phyloP scores from a whole-genome alignment of 1,284 basidiomycete genomes.

The Papiliotrema terrestris region DNA sequence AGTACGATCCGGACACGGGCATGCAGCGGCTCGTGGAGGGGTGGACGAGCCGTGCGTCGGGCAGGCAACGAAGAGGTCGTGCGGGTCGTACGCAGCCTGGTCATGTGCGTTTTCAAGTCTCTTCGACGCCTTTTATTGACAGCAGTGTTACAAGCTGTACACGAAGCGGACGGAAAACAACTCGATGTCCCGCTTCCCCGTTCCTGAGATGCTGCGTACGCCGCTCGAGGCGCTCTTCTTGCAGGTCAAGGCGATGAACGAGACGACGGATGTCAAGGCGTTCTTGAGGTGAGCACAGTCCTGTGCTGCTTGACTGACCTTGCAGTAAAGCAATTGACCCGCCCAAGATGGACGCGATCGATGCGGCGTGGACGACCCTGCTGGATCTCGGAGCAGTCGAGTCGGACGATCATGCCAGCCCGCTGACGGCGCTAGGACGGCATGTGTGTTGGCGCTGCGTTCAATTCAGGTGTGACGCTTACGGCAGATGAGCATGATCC shows the following conservation, averaged over 20 bases:
- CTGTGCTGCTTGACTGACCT: not conserved
- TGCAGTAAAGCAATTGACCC: slow-evolving; percentile 72
- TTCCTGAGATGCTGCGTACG: slow-evolving; percentile 85
- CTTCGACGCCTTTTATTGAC: not conserved
- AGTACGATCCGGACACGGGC: slow-evolving; percentile 71
- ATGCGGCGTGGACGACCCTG: slow-evolving; percentile 71
- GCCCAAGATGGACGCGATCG: slow-evolving; percentile 70
- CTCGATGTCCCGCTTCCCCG: slow-evolving; percentile 67
- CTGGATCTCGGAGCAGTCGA: slow-evolving; percentile 75
- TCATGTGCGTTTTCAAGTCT: slow-evolving; percentile 22
- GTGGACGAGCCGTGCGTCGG: slow-evolving; percentile 67
- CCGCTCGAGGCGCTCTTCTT: slow-evolving; percentile 80
- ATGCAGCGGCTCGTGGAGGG: slow-evolving; percentile 73
- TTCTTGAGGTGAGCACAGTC: slow-evolving; percentile 32
- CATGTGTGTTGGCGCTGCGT: slow-evolving; percentile 59
- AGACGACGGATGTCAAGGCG: slow-evolving; percentile 74
- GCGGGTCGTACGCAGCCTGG: slow-evolving; percentile 85
- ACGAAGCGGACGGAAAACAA: slow-evolving; percentile 66
- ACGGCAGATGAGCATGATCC: slow-evolving; percentile 65
- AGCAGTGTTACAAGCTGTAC: slow-evolving; percentile 72
- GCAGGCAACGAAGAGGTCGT: slow-evolving; percentile 78
- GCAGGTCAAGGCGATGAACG: slow-evolving; percentile 76
- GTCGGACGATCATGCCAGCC: slow-evolving; percentile 55
- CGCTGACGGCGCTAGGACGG: slow-evolving; percentile 75
- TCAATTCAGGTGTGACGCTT: not conserved